Evolutionary conservation across 2,329 filamentous ascomycete genomes (phyloP).

Genomic region (Fusarium avenaceum): DNA sequence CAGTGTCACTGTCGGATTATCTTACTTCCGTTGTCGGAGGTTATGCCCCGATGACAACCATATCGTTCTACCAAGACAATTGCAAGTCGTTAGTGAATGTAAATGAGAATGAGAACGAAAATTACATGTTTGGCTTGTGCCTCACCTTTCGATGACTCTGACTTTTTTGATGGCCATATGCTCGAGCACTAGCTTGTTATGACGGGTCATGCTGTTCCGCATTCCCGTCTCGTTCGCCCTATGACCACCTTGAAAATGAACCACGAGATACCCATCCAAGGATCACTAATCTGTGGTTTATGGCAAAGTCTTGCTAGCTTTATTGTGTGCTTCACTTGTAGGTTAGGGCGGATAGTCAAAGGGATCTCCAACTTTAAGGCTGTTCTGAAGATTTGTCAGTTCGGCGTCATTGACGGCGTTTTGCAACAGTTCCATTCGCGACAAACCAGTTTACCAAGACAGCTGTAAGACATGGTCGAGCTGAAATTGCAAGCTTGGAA

Average conservation of each 20-base stretch:
- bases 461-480: not conserved
- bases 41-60: not conserved
- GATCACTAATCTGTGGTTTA: constrained; percentile 4
- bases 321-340: not conserved
- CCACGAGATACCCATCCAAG: not conserved
- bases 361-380: not conserved
- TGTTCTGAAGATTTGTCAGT: not conserved
- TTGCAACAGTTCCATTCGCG: not conserved
- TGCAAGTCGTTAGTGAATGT: not conserved
- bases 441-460: not conserved
- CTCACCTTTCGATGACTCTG: not conserved
- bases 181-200: not conserved
- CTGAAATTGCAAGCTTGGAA: not conserved
- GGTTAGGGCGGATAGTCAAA: constrained; percentile 1
- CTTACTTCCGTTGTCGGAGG: not conserved
- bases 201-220: not conserved
- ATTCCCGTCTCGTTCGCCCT: constrained; percentile 6
- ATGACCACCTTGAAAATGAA: not conserved
- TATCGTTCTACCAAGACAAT: not conserved
- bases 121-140: not conserved
- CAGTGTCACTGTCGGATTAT: constrained; percentile 8
- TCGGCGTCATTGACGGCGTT: not conserved
- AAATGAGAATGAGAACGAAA: not conserved
- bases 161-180: not conserved
- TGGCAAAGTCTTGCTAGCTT: not conserved